Conservation (phyloP, 2,329 filamentous ascomycete species). For the Onygenales sp. region DNA sequence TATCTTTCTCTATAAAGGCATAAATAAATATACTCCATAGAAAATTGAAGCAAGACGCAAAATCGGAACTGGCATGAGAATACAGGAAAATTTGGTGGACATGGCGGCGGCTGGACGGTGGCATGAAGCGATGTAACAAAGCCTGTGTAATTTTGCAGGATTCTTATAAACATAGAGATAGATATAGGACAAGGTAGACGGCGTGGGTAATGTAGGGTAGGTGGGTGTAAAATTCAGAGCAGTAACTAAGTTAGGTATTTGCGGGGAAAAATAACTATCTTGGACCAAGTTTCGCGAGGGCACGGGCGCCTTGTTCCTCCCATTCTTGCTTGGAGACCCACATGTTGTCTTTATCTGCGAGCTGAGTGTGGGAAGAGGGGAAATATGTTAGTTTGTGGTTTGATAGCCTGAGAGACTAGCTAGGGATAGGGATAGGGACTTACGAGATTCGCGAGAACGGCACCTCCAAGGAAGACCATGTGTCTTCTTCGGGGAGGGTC, state of each 20-base stretch:
- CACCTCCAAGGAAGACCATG: slow-evolving; percentile 98
- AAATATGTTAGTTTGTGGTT: background rate
- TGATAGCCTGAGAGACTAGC: background rate
- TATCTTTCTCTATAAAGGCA: too few species aligned
- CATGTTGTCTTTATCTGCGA: slow-evolving; percentile 98
- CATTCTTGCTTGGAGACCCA: slow-evolving; percentile 97
- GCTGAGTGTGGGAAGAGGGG: slow-evolving; percentile 36
- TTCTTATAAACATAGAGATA: background rate
- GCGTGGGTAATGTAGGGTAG: background rate
- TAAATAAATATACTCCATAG: too few species aligned
- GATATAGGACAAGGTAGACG: background rate
- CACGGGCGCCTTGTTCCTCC: slow-evolving; percentile 79
- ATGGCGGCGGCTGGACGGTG: too few species aligned
- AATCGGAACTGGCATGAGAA: too few species aligned
- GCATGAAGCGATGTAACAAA: too few species aligned
- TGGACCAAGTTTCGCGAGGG: slow-evolving; percentile 85
- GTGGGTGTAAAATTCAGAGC: background rate
- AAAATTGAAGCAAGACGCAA: too few species aligned
- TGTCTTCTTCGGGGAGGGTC: slow-evolving; percentile 91
- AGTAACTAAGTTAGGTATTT: background rate
- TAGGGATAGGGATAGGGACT: slow-evolving; percentile 14
- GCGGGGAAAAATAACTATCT: slow-evolving; percentile 43
- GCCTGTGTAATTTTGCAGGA: too few species aligned
- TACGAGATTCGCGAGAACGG: slow-evolving; percentile 88
- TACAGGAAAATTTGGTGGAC: too few species aligned